Conservation (phyloP, 2,329 filamentous ascomycete genomes). For the Alternaria panax region DNA sequence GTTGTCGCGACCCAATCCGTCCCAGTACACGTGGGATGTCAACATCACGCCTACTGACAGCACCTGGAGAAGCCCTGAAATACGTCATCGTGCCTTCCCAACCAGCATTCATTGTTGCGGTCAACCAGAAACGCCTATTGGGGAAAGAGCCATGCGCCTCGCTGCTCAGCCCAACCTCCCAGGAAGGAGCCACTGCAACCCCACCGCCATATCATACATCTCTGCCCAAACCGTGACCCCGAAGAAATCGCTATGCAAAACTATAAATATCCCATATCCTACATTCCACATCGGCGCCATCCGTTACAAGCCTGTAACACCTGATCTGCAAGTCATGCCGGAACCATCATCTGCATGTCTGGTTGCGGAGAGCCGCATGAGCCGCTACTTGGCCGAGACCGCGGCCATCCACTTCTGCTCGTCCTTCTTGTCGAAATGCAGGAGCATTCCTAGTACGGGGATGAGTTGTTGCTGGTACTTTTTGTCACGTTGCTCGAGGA, state of each 20-base stretch:
- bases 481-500: conserved; percentile 81
- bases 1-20: background rate
- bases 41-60: background rate
- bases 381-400: conserved; percentile 60
- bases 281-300: background rate
- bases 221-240: background rate
- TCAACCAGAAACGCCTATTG: background rate
- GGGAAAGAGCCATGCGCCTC: background rate
- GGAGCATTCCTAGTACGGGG: conserved; percentile 76
- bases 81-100: background rate
- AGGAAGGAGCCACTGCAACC: background rate
- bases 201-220: conserved; percentile 11
- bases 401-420: conserved; percentile 88
- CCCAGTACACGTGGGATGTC: background rate
- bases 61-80: background rate
- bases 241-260: conserved; percentile 19
- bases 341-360: conserved; percentile 15
- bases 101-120: background rate
- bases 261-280: background rate
- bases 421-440: conserved; percentile 80
- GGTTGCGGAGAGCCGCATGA: conserved; percentile 21
- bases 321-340: conserved; percentile 7
- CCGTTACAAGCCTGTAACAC: background rate
- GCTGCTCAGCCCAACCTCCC: background rate
- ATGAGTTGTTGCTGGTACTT: conserved; percentile 78